A percentile compares a stretch with the other conserved stretches of the same genome.
phyloP scores from a whole-genome alignment of 768 basidiomycete genomes.

The Russula compacta region DNA sequence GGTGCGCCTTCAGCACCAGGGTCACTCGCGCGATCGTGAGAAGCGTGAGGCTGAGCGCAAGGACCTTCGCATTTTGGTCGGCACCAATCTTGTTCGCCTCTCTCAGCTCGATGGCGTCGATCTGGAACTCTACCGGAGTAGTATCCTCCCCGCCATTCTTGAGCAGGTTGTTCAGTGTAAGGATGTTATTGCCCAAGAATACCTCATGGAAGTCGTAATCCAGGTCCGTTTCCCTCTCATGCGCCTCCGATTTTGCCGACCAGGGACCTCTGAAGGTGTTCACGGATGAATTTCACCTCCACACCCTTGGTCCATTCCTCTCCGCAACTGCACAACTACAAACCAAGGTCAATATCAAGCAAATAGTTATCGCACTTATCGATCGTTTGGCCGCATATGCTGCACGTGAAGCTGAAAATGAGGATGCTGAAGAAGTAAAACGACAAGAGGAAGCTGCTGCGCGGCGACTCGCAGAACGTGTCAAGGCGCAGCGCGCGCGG shows the following conservation, averaged over 20 bases:
- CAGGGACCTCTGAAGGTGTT: slow-evolving; percentile 60
- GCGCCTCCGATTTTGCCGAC: background rate
- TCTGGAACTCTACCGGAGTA: slow-evolving; percentile 78
- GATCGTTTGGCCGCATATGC: slow-evolving; percentile 94
- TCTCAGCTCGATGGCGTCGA: slow-evolving; percentile 96
- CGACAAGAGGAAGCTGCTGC: slow-evolving; percentile 91
- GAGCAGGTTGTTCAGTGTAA: slow-evolving; percentile 99
- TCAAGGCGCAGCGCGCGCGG: slow-evolving; percentile 61
- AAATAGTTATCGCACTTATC: slow-evolving; percentile 95
- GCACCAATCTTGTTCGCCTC: slow-evolving; percentile 93
- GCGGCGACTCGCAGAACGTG: slow-evolving; percentile 76
- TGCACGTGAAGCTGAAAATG: slow-evolving; percentile 93
- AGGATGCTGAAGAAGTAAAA: slow-evolving; percentile 91
- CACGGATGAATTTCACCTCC: slow-evolving; percentile 96
- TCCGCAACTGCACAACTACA: slow-evolving; percentile 94
- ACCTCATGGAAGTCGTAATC: slow-evolving; percentile 99
- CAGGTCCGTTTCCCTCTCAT: slow-evolving; percentile 46
- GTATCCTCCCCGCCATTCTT: slow-evolving; percentile 84
- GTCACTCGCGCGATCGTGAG: slow-evolving; percentile 93
- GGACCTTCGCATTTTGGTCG: slow-evolving; percentile 92
- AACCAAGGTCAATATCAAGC: slow-evolving; percentile 97
- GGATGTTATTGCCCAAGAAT: slow-evolving; percentile 98
- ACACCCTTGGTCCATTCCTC: slow-evolving; percentile 92
- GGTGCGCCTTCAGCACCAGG: slow-evolving; percentile 97
- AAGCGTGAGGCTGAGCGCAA: slow-evolving; percentile 95